A percentile compares a stretch with the other conserved stretches of the same genome.
phyloP scores from a whole-genome alignment of 2,329 filamentous ascomycete genomes.

The Pseudocercospora macadamiae region DNA sequence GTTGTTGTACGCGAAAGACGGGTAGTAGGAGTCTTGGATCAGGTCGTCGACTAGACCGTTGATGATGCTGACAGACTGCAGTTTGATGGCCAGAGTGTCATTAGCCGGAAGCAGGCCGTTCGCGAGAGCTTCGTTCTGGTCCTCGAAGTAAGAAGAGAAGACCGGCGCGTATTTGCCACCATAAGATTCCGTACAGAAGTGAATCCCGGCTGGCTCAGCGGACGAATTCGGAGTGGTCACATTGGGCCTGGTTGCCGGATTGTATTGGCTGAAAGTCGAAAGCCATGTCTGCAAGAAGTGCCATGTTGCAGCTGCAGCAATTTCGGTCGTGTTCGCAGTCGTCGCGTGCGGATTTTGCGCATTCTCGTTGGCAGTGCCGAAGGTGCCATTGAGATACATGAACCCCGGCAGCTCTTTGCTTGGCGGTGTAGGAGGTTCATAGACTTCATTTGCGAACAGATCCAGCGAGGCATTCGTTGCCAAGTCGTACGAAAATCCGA shows the following conservation, averaged over 20 bases:
- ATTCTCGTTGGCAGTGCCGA: slow-evolving; percentile 56
- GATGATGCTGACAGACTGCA: slow-evolving; percentile 68
- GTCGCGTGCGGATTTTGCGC: slow-evolving; percentile 21
- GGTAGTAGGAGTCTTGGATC: slow-evolving; percentile 62
- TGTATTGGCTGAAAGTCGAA: slow-evolving; percentile 43
- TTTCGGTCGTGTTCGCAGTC: slow-evolving; percentile 41
- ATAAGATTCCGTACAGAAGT: slow-evolving; percentile 61
- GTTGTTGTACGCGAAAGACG: slow-evolving; percentile 64
- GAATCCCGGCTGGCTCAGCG: slow-evolving; percentile 46
- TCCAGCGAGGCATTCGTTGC: slow-evolving; percentile 63
- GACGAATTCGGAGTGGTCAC: slow-evolving; percentile 55
- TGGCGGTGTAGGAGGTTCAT: slow-evolving; percentile 42
- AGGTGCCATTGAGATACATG: slow-evolving; percentile 65
- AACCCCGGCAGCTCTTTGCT: slow-evolving; percentile 28
- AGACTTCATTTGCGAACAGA: slow-evolving; percentile 47
- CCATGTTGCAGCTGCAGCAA: slow-evolving; percentile 57
- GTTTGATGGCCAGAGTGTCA: slow-evolving; percentile 60
- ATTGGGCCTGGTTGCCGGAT: slow-evolving; percentile 46
- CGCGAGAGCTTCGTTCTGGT: slow-evolving; percentile 63
- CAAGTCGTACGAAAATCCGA: slow-evolving; percentile 69
- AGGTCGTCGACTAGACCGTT: slow-evolving; percentile 71
- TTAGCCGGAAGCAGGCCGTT: slow-evolving; percentile 55
- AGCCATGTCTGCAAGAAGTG: slow-evolving; percentile 66
- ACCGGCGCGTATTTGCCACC: slow-evolving; percentile 68
- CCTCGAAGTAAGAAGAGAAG: slow-evolving; percentile 61